Evolutionary conservation across 2,329 filamentous ascomycete species (phyloP), one percentile per base, ranked within the genome.

Genomic region (Simplicillium sp.): DNA sequence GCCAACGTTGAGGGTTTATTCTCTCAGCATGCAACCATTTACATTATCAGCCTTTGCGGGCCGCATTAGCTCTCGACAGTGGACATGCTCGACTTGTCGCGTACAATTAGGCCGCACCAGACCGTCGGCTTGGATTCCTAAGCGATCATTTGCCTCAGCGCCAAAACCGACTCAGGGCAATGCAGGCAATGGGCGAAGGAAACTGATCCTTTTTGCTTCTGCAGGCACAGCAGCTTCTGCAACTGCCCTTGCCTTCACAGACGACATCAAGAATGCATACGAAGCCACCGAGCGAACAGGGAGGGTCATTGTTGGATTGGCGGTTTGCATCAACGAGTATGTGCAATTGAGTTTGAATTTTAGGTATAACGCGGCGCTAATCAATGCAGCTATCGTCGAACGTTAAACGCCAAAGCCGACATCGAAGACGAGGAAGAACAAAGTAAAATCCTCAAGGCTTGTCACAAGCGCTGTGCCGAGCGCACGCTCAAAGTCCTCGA

Each of bases 401-500:
- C 87, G 2, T 67, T 98, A 49, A 94, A 87, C 49, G 67, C 72
- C 42, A 71, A 77, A 46, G 78, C 85, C 48, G 71, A 74, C 42
- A 64, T 65, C 33, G 68, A 80, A 15, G 74, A 86, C 45, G 68
- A 74, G 32, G 72, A 77, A 39, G 77, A 87, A 58, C 77, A 79
- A 55, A 68, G 75, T n/a, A 68, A 63, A n/a, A 61, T 83, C 31
- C 68, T 98, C 39, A 84, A 79, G 50, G 80, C 81, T 47, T 97
- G 92, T 57, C 92, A 98, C 62, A 84, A 94, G 59, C 77, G 92
- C 61, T 98, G 92, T 65, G 92, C 92, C 25, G 76, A 87, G 53
- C 79, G 92, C 46, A 96, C 92, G 1, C 68, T 97, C 34, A 75
- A 73, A 43, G 89, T 94, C 2, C 67, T 97, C 48, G 92, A 98